These are phyloP conservation scores for Botrytis sinoallii DNA, from an alignment of 2,329 filamentous ascomycete genomes.

Conservation along the genomic window DNA sequence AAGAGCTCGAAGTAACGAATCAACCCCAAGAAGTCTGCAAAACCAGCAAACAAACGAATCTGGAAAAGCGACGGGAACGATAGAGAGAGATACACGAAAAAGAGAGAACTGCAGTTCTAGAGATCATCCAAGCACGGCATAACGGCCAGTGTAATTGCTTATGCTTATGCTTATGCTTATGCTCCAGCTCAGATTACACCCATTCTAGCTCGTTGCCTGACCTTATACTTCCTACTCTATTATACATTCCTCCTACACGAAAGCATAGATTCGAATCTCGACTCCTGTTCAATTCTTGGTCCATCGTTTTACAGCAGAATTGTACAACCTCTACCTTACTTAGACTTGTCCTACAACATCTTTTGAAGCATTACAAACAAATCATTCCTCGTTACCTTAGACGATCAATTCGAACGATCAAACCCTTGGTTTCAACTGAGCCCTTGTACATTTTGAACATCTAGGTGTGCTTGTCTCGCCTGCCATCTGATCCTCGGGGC, in stretches of 20 bases:
- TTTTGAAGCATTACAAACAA: slow-evolving; percentile 12
- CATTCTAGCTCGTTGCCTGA: slow-evolving; percentile 7
- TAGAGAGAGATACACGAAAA: neutral
- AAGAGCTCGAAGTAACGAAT: neutral
- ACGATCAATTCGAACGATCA: neutral
- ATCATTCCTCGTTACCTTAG: slow-evolving; percentile 1
- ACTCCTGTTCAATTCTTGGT: neutral
- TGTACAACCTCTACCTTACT: neutral
- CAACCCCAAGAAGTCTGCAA: neutral
- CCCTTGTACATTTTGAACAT: neutral
- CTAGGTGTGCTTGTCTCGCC: slow-evolving; percentile 13
- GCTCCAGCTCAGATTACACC: slow-evolving; percentile 2
- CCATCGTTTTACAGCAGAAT: slow-evolving; percentile 2
- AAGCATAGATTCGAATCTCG: slow-evolving; percentile 15
- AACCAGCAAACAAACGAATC: slow-evolving; percentile 1
- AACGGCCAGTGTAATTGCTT: slow-evolving; percentile 15
- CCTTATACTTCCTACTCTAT: neutral
- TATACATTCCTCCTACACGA: neutral
- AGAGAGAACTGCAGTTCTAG: neutral
- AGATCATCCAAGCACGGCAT: slow-evolving; percentile 11
- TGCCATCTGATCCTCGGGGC: slow-evolving; percentile 20
- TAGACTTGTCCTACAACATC: slow-evolving; percentile 2
- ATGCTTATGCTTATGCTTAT: slow-evolving; percentile 17
- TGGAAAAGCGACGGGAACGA: slow-evolving; percentile 10
- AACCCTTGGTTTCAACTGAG: slow-evolving; percentile 12